A percentile compares a stretch with the other conserved stretches of the same genome.
Evolutionary conservation across 2,329 filamentous ascomycete genomes (phyloP).

Genomic region (Talaromyces pinophilus): DNA sequence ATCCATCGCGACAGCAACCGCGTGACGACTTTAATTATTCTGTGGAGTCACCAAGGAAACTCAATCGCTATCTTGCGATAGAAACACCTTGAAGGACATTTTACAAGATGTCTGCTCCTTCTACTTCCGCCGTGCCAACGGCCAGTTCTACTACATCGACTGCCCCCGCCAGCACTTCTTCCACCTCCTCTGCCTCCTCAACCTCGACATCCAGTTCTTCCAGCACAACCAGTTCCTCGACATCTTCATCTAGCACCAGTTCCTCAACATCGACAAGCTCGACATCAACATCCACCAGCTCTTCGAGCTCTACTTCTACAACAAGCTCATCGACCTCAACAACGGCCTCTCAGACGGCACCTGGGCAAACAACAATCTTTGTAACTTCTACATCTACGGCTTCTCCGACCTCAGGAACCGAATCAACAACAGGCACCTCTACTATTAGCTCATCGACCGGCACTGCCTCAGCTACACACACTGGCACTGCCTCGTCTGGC

Average conservation of each 20-base stretch:
- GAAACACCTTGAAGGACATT: neutral
- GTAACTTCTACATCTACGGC: slow-evolving; percentile 23
- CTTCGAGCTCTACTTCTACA: slow-evolving; percentile 14
- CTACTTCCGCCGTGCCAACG: slow-evolving; percentile 15
- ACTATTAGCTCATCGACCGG: slow-evolving; percentile 15
- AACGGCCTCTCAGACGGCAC: slow-evolving; percentile 6
- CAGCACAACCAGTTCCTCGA: slow-evolving; percentile 22
- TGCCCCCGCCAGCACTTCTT: slow-evolving; percentile 15
- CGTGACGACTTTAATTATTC: neutral
- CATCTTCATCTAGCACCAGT: slow-evolving; percentile 23
- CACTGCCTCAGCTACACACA: slow-evolving; percentile 22
- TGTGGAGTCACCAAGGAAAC: neutral
- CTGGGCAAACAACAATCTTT: slow-evolving; percentile 1
- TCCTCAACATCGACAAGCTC: slow-evolving; percentile 22
- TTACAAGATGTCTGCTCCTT: slow-evolving; percentile 18
- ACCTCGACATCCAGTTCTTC: slow-evolving; percentile 16
- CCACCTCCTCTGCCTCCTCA: slow-evolving; percentile 22
- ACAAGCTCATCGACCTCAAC: slow-evolving; percentile 11
- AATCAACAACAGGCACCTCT: neutral
- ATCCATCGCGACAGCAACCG: neutral
- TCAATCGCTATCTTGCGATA: neutral
- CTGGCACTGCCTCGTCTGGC: slow-evolving; percentile 20
- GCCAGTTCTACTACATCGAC: slow-evolving; percentile 10
- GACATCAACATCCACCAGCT: slow-evolving; percentile 13
- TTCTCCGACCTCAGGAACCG: slow-evolving; percentile 5